Percentiles rank a stretch among this genome's conserved stretches.
These are phyloP conservation scores for Saturnispora hagleri DNA, from an alignment of 805 yeast genomes.

Conservation along the genomic window DNA sequence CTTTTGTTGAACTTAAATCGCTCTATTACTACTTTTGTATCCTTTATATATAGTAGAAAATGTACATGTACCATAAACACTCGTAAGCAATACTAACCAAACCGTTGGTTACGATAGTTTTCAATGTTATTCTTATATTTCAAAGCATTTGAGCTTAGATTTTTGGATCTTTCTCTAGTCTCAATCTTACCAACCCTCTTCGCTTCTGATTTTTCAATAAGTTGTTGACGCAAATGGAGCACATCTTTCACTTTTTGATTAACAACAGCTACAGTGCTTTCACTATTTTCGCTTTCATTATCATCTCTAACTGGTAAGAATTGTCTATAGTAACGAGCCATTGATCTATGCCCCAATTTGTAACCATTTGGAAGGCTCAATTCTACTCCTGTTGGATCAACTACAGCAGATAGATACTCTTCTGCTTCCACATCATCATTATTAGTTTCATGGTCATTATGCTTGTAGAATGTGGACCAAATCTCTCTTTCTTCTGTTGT, in stretches of 20 bases:
- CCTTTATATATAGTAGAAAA: not conserved
- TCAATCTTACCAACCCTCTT: constrained; percentile 28
- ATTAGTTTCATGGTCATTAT: constrained; percentile 17
- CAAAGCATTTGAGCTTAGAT: constrained; percentile 36
- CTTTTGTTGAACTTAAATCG: not conserved
- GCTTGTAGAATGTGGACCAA: constrained; percentile 71
- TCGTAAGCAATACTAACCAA: constrained; percentile 4
- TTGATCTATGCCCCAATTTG: constrained; percentile 69
- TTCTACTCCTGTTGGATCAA: constrained; percentile 43
- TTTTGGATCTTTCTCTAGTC: constrained; percentile 20
- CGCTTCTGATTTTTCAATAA: constrained; percentile 33
- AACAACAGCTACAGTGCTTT: constrained; percentile 32
- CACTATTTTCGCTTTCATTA: constrained; percentile 47
- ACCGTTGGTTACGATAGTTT: constrained; percentile 43
- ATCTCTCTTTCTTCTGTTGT: constrained; percentile 60
- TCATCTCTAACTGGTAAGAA: constrained; percentile 34
- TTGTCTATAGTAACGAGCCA: constrained; percentile 61
- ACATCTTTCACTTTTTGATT: constrained; percentile 15
- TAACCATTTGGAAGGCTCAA: constrained; percentile 68
- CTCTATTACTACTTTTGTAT: not conserved
- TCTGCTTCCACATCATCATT: constrained; percentile 9
- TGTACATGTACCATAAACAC: not conserved
- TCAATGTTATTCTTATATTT: constrained; percentile 66
- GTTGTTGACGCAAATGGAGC: constrained; percentile 9
- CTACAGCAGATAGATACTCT: constrained; percentile 23